These are phyloP conservation scores for Fusarium sp. DNA, from an alignment of 2,329 filamentous ascomycete species.

Conservation along the genomic window DNA sequence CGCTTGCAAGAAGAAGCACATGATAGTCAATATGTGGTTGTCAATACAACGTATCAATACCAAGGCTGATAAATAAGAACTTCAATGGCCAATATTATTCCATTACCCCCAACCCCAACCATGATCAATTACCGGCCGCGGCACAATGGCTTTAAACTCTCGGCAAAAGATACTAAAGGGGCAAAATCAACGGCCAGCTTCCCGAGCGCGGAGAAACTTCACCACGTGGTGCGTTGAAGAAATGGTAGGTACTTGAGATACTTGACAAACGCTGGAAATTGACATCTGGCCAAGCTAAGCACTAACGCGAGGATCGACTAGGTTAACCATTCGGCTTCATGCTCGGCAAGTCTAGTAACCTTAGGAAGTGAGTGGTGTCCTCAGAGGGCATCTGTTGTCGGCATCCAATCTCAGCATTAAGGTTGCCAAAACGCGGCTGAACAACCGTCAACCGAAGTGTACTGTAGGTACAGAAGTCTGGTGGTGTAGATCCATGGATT, in stretches of 20 bases:
- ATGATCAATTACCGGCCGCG: constrained; percentile 27
- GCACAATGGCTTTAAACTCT: constrained; percentile 8
- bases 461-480: too few species aligned
- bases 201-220: constrained; percentile 24
- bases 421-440: constrained; percentile 6
- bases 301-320: constrained; percentile 10
- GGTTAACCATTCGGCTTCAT: background rate
- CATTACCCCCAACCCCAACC: background rate
- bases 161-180: constrained; percentile 5
- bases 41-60: background rate
- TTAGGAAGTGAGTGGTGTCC: background rate
- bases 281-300: constrained; percentile 20
- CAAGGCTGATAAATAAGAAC: constrained; percentile 5
- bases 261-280: constrained; percentile 25
- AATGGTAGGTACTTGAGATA: constrained; percentile 26
- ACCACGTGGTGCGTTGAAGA: constrained; percentile 23
- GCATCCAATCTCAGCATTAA: background rate
- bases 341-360: constrained; percentile 1
- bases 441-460: constrained; percentile 1
- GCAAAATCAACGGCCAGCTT: constrained; percentile 2
- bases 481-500: too few species aligned
- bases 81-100: constrained; percentile 12
- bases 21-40: constrained; percentile 11
- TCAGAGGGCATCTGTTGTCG: constrained; percentile 10
- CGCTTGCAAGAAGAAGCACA: constrained; percentile 5